Percentiles rank a stretch among this genome's conserved stretches.
Conservation (phyloP, 2,329 filamentous ascomycete species). For the Cladobotryum protrusum region DNA sequence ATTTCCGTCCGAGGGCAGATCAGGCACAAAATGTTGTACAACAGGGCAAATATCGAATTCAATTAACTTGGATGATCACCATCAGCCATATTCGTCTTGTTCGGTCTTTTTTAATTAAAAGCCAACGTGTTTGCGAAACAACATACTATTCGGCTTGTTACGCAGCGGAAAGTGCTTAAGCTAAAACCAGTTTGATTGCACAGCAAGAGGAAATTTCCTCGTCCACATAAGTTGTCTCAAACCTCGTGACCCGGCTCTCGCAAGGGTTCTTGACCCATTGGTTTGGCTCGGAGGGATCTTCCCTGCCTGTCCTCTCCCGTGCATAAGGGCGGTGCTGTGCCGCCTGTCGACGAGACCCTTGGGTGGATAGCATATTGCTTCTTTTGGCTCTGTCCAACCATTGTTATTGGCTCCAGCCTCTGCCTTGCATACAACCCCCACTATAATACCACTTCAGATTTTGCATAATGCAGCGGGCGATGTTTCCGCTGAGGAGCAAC, state of each 20-base stretch:
- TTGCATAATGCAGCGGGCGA: background rate
- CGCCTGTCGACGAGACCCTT: constrained; percentile 4
- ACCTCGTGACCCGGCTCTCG: background rate
- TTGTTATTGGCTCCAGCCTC: constrained; percentile 16
- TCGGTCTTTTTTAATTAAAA: no score
- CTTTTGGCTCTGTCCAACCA: constrained; percentile 17
- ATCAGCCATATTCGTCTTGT: background rate
- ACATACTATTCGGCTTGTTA: background rate
- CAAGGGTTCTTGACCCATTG: background rate
- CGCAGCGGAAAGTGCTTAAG: background rate
- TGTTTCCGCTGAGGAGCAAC: background rate
- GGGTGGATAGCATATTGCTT: constrained; percentile 22
- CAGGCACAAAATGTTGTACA: background rate
- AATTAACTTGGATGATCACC: background rate
- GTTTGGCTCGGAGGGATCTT: background rate
- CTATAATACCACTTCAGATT: background rate
- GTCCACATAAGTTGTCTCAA: background rate
- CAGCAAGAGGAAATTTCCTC: background rate
- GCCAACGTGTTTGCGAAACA: background rate
- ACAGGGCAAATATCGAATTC: background rate
- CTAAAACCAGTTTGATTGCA: constrained; percentile 1
- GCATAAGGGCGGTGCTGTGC: constrained; percentile 1
- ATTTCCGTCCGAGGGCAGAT: background rate
- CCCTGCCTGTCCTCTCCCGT: background rate
- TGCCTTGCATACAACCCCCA: constrained; percentile 12